These are phyloP conservation scores for Sporothrix sp. DNA, from an alignment of 2,329 filamentous ascomycete genomes.

Conservation along the genomic window DNA sequence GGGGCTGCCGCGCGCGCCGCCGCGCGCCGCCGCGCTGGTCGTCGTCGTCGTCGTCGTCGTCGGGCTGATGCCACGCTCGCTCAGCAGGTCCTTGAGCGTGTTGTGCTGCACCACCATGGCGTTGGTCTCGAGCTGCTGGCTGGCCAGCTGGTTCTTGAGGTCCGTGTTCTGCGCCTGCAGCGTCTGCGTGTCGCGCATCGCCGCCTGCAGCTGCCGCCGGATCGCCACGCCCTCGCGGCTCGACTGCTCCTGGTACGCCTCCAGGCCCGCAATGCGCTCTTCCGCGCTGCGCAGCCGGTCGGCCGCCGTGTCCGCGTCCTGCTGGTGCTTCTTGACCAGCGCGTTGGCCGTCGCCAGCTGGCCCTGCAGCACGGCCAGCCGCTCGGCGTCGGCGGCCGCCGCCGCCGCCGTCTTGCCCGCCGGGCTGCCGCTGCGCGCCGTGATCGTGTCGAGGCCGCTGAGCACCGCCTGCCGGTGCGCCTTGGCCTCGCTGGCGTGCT, in stretches of 20 bases:
- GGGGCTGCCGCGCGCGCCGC: too few relatives aligned
- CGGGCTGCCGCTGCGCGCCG: conserved; percentile 36
- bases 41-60: too few relatives aligned
- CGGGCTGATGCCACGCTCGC: conserved; percentile 77
- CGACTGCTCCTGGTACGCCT: conserved; percentile 94
- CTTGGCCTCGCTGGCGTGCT: conserved; percentile 76
- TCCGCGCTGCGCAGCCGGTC: conserved; percentile 88
- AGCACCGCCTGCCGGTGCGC: conserved; percentile 77
- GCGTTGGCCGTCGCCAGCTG: conserved; percentile 71
- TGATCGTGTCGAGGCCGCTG: conserved; percentile 68
- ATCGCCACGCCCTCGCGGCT: conserved; percentile 87
- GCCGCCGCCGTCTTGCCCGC: too few relatives aligned
- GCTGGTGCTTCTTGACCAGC: conserved; percentile 79
- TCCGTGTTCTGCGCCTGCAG: conserved; percentile 73
- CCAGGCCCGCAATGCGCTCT: conserved; percentile 90
- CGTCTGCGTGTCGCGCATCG: conserved; percentile 74
- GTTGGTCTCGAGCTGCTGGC: conserved; percentile 87
- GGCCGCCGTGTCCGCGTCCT: conserved; percentile 74
- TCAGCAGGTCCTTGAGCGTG: conserved; percentile 84
- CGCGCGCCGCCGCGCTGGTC: too few relatives aligned
- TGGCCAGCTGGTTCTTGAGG: conserved; percentile 70
- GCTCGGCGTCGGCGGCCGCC: conserved; percentile 54
- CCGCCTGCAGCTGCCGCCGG: conserved; percentile 77
- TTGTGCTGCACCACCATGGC: conserved; percentile 86
- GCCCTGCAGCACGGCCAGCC: conserved; percentile 62